phyloP scores from a whole-genome alignment of 176 grass and related monocot genomes.

The Ensete ventricosum region DNA sequence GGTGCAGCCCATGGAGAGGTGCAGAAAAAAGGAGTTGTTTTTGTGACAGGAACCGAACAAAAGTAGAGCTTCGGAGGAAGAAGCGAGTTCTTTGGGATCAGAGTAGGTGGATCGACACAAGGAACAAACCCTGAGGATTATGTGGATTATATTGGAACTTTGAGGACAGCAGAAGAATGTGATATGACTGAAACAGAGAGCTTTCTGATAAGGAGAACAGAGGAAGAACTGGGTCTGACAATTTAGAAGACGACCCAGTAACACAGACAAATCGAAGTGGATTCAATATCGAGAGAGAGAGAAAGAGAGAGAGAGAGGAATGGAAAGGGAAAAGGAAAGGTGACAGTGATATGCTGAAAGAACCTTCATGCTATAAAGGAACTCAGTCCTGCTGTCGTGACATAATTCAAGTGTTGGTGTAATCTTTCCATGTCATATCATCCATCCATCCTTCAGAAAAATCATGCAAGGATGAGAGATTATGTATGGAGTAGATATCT shows the following conservation, averaged over 20 bases:
- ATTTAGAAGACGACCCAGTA: neutral
- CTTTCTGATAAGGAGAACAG: neutral
- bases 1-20: slow-evolving; percentile 66
- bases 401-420: slow-evolving; percentile 1
- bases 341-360: neutral
- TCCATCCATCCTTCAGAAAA: too few species aligned
- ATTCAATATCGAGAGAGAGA: neutral
- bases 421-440: too few species aligned
- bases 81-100: neutral
- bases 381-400: neutral
- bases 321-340: neutral
- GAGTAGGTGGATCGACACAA: slow-evolving; percentile 11
- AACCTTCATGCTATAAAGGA: neutral
- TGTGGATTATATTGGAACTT: slow-evolving; percentile 37
- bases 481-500: too few species aligned
- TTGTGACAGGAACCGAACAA: neutral
- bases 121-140: slow-evolving; percentile 15
- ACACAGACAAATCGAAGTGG: neutral
- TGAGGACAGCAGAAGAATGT: neutral
- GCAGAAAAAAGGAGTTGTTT: neutral
- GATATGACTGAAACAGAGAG: neutral
- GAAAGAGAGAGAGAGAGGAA: neutral
- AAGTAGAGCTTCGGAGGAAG: neutral
- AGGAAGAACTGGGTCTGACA: too few species aligned
- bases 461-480: too few species aligned